Conservation (phyloP, 2,329 filamentous ascomycete genomes). For the Metarhizium robertsii region DNA sequence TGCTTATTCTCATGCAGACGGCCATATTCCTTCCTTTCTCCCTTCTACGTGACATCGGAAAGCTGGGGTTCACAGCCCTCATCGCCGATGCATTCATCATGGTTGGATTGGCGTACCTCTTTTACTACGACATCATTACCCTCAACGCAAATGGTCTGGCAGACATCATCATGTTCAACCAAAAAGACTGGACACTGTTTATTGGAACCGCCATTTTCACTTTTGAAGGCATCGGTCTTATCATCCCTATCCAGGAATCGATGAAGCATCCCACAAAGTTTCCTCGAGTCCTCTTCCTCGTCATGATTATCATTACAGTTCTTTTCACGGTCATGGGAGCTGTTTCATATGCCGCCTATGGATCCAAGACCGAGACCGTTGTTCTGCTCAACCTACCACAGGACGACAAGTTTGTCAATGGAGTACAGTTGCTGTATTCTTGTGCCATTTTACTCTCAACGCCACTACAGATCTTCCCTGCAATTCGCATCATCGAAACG, state of each 20-base stretch:
- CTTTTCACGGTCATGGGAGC: conserved; percentile 89
- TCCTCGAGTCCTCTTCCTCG: conserved; percentile 72
- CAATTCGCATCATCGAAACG: conserved; percentile 93
- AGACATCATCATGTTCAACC: conserved; percentile 86
- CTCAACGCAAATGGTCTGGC: conserved; percentile 66
- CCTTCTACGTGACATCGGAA: conserved; percentile 90
- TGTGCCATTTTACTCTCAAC: conserved; percentile 93
- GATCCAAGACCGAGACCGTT: conserved; percentile 90
- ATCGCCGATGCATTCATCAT: conserved; percentile 93
- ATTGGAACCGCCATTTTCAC: conserved; percentile 99
- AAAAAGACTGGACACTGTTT: conserved; percentile 89
- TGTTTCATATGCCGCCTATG: conserved; percentile 91
- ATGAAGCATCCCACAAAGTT: conserved; percentile 92
- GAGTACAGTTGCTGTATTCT: conserved; percentile 95
- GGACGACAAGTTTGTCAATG: conserved; percentile 90
- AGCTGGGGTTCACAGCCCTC: conserved; percentile 89
- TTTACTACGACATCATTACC: conserved; percentile 89
- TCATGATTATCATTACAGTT: conserved; percentile 92
- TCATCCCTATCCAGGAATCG: conserved; percentile 95
- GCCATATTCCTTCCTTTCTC: conserved; percentile 91
- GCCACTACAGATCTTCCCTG: conserved; percentile 92
- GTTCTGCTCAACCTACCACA: conserved; percentile 94
- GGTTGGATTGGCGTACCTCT: conserved; percentile 83
- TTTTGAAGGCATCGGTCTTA: conserved; percentile 93
- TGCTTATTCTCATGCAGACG: conserved; percentile 90